Base-by-base conservation (phyloP, 2,329 filamentous ascomycete genomes). In the Colletotrichum kahawae region DNA sequence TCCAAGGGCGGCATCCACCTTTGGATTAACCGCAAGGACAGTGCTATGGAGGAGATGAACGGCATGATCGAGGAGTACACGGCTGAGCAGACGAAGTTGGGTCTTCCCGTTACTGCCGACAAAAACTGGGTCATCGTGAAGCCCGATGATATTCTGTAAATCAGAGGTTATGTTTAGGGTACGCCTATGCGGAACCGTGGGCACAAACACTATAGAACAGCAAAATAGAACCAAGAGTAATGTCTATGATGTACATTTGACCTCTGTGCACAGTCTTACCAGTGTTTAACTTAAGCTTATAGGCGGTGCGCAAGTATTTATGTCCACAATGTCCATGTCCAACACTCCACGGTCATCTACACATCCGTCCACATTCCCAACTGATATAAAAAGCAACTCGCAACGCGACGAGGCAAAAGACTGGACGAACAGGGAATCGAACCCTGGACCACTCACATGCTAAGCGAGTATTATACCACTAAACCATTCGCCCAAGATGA, bases 81-180 rank as follows among this genome's bases (percentile, higher is more conserved):
- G 5, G 79, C 78, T 27, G 81, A 77, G 4, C 85, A 87, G 78
- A 78, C 78, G 66, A 78, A 80, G 70, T 81, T 84, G 59, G 82
- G 83, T 1, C 72, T 84, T 10, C 79, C 81, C 1, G 85, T 86
- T 3, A 87, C 85, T 16, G 86, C 84, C 3, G 79, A 87, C 71
- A 86, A 86, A 82, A 87, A 87, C 79, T 87, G 86, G 86, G 82
- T 87, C 5, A 80, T 83, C 6, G 86, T 87, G 4, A 82, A 78
- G 76, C 85, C 85, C 0, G 77, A 81, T 2, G 83, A 87, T 1
- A 83, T 87, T n/a, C 79, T 81, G 73, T 83, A 80, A 77, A 67
- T 43, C 36, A 18, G 0, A 16, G 4, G 16, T 31, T 9, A 16
- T 31, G 4, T 18, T 57, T 29, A 4, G 54, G 0, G 3, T 27